Percentiles rank a stretch among this genome's conserved stretches.
Evolutionary conservation across 805 yeast species (phyloP).

Genomic region (Wickerhamiella cacticola): DNA sequence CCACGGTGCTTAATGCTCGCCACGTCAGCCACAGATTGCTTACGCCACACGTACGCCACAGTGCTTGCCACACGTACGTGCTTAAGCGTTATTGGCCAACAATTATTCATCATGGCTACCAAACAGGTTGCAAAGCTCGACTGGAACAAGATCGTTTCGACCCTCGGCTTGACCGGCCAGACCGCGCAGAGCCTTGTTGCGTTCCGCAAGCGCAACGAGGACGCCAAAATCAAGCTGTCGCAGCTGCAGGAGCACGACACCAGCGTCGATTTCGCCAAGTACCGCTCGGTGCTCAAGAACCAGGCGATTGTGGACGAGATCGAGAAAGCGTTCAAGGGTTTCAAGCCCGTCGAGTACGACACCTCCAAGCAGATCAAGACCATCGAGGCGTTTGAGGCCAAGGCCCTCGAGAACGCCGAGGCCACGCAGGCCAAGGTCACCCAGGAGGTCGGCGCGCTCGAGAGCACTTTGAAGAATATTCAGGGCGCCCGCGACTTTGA

Average conservation of each 20-base stretch:
- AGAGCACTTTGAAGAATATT: conserved; percentile 82
- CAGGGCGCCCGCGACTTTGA: conserved; percentile 96
- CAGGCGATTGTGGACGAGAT: conserved; percentile 64
- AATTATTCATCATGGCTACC: conserved; percentile 16
- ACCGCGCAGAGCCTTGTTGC: conserved; percentile 81
- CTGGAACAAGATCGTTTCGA: conserved; percentile 84
- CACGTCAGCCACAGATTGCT: too few relatives aligned
- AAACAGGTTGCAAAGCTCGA: conserved; percentile 62
- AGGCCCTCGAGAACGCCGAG: conserved; percentile 92
- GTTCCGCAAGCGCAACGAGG: conserved; percentile 97
- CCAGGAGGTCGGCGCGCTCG: conserved; percentile 73
- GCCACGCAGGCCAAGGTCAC: conserved; percentile 81
- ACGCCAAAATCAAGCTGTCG: conserved; percentile 73
- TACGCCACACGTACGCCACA: background rate
- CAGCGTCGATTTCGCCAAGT: conserved; percentile 67
- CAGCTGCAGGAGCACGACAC: conserved; percentile 63
- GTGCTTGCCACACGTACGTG: too few relatives aligned
- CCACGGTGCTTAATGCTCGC: too few relatives aligned
- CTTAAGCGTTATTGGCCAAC: too few relatives aligned
- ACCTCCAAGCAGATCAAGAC: conserved; percentile 81
- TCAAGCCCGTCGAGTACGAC: conserved; percentile 77
- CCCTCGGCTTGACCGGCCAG: conserved; percentile 83
- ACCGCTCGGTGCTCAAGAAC: conserved; percentile 74
- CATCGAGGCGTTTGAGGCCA: conserved; percentile 84
- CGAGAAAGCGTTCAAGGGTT: conserved; percentile 59